These are phyloP conservation scores for Gentiana straminea DNA, from an alignment of 257 asterid genomes.

Conservation along the genomic window DNA sequence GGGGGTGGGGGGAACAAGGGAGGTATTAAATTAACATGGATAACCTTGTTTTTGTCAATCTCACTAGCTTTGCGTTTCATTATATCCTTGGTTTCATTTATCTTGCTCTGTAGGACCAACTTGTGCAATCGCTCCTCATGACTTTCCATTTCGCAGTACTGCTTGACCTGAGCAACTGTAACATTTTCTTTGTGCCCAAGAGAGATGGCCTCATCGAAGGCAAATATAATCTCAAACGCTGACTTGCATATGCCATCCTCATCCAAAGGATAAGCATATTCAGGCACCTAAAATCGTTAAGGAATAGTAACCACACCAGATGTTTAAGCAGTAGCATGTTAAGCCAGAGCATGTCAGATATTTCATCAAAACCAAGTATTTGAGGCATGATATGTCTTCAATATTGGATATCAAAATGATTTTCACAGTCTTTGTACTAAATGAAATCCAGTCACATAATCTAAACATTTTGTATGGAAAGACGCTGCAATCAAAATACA, in stretches of 20 bases:
- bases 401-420: too few species aligned
- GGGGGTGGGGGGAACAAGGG: too few species aligned
- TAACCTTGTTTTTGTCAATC: slow-evolving; percentile 93
- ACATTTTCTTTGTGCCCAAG: slow-evolving; percentile 94
- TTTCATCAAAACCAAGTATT: too few species aligned
- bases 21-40: neutral
- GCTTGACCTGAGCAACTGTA: slow-evolving; percentile 92
- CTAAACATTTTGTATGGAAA: too few species aligned
- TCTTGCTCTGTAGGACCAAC: slow-evolving; percentile 76
- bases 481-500: too few species aligned
- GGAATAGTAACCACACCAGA: slow-evolving; percentile 13
- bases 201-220: slow-evolving; percentile 89
- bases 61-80: slow-evolving; percentile 94
- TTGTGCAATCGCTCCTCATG: slow-evolving; percentile 89
- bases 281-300: slow-evolving; percentile 77
- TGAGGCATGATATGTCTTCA: too few species aligned
- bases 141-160: slow-evolving; percentile 97
- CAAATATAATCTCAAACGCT: slow-evolving; percentile 84
- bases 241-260: slow-evolving; percentile 83
- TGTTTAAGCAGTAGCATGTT: too few species aligned
- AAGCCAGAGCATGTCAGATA: neutral
- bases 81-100: slow-evolving; percentile 74
- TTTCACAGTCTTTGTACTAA: neutral
- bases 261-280: slow-evolving; percentile 74
- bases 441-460: too few species aligned